Evolutionary conservation across 805 yeast genomes (phyloP).

Genomic region (Sugiyamaella qingdaonensis): DNA sequence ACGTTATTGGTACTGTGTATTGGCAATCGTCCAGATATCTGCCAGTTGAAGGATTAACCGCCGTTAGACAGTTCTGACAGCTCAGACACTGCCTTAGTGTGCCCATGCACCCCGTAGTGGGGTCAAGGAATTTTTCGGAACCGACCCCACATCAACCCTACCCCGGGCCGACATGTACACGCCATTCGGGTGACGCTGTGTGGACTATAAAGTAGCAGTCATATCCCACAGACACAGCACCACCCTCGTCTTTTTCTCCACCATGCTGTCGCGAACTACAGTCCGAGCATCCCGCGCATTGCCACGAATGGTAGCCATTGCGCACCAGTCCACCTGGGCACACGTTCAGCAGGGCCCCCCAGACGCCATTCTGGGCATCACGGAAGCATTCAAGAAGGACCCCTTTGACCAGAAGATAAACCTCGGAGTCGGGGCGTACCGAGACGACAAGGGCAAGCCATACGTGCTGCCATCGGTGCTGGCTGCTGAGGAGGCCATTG

Average conservation of each 20-base stretch:
- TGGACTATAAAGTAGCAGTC: neutral
- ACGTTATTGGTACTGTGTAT: too few relatives aligned
- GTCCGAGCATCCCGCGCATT: neutral
- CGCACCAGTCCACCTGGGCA: slow-evolving; percentile 34
- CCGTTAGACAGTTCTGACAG: too few relatives aligned
- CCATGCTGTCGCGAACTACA: neutral
- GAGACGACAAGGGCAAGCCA: slow-evolving; percentile 84
- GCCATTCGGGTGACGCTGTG: neutral
- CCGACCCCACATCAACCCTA: slow-evolving; percentile 1
- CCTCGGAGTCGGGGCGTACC: slow-evolving; percentile 88
- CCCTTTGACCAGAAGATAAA: slow-evolving; percentile 42
- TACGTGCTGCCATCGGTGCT: slow-evolving; percentile 77
- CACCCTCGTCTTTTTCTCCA: neutral
- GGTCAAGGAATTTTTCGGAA: slow-evolving; percentile 1
- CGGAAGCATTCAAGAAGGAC: slow-evolving; percentile 70
- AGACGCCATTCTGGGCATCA: slow-evolving; percentile 74
- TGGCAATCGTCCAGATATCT: too few relatives aligned
- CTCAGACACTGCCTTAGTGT: too few relatives aligned
- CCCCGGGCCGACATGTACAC: slow-evolving; percentile 2
- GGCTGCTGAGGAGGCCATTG: slow-evolving; percentile 54
- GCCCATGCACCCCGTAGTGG: too few relatives aligned
- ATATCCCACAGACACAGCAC: neutral
- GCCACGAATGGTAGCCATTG: slow-evolving; percentile 1
- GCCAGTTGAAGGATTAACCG: too few relatives aligned
- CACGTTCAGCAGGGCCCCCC: slow-evolving; percentile 62